Conservation (phyloP, 306 rosid species). For the Lotus japonicus region DNA sequence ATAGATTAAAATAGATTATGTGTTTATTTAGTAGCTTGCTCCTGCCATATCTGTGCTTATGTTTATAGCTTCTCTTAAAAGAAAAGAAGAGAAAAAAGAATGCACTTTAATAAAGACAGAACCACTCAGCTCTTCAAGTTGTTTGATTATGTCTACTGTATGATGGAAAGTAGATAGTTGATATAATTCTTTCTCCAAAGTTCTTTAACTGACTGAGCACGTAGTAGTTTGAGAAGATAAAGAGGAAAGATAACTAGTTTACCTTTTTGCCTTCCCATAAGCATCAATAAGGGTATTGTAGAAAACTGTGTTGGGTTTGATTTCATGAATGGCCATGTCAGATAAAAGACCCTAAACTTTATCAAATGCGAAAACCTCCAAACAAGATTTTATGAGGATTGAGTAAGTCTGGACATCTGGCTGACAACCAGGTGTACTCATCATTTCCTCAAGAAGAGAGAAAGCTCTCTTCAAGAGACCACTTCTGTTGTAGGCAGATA, state of each 20-base stretch:
- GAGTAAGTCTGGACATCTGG: constrained; percentile 93
- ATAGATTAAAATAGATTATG: no score
- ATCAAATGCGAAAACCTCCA: constrained; percentile 66
- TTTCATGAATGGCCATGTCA: constrained; percentile 62
- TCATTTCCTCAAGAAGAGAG: constrained; percentile 71
- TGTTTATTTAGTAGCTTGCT: no score
- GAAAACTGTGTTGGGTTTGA: constrained; percentile 78
- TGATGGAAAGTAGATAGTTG: neutral
- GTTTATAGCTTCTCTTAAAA: no score
- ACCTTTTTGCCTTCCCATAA: constrained; percentile 87
- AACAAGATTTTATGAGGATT: constrained; percentile 81
- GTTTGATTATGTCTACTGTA: neutral
- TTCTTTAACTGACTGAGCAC: constrained; percentile 27
- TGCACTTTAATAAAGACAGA: neutral
- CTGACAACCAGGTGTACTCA: constrained; percentile 56
- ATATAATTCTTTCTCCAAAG: neutral
- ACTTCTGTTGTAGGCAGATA: constrained; percentile 87
- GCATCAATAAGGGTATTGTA: constrained; percentile 84
- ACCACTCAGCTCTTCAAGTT: neutral
- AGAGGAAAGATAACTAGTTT: constrained; percentile 23
- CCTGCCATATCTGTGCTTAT: no score
- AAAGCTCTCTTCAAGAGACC: constrained; percentile 76
- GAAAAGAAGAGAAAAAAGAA: no score
- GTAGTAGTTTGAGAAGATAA: constrained; percentile 11
- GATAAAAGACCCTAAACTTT: constrained; percentile 66